A percentile compares a stretch with the other conserved stretches of the same genome.
These are phyloP conservation scores for Blastobotrys persicus DNA, from an alignment of 1,139 yeast species.

Conservation along the genomic window DNA sequence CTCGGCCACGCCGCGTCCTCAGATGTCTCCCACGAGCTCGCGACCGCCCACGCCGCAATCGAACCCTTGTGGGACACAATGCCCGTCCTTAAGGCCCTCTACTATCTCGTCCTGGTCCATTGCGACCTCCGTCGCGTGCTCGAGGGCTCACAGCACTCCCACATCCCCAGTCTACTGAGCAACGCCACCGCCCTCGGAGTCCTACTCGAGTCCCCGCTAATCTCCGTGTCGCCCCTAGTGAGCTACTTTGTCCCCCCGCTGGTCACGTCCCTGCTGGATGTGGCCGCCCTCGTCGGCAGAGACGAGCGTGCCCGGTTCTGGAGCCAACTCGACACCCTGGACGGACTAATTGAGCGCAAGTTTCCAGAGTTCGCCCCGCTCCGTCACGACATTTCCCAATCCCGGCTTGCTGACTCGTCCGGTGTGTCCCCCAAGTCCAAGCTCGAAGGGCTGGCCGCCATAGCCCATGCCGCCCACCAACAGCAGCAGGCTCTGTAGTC, in stretches of 20 bases:
- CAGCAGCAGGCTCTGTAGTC: no score
- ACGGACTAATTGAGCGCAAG: conserved; percentile 22
- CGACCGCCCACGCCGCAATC: conserved; percentile 21
- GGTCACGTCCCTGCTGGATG: conserved; percentile 20
- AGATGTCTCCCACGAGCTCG: conserved; percentile 15
- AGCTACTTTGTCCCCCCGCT: conserved; percentile 27
- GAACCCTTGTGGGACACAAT: conserved; percentile 33
- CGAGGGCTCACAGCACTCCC: conserved; percentile 6
- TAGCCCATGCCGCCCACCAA: conserved; percentile 20
- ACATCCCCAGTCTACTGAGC: conserved; percentile 5
- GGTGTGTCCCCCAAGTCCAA: conserved; percentile 17
- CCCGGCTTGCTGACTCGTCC: conserved; percentile 5
- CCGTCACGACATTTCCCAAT: conserved; percentile 16
- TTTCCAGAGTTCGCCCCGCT: conserved; percentile 24
- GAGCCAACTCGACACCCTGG: conserved; percentile 22
- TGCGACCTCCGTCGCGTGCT: conserved; percentile 12
- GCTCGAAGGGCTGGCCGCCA: conserved; percentile 28
- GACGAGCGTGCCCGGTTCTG: conserved; percentile 15
- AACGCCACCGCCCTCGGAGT: conserved; percentile 19
- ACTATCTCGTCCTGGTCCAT: conserved; percentile 27
- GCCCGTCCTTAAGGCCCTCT: conserved; percentile 33
- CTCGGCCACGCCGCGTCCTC: conserved; percentile 20
- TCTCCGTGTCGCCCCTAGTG: conserved; percentile 31
- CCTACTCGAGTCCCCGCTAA: conserved; percentile 31
- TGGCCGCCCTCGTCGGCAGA: conserved; percentile 9